Conservation (phyloP, 2,329 filamentous ascomycete species). For the Clonostachys byssicola region DNA sequence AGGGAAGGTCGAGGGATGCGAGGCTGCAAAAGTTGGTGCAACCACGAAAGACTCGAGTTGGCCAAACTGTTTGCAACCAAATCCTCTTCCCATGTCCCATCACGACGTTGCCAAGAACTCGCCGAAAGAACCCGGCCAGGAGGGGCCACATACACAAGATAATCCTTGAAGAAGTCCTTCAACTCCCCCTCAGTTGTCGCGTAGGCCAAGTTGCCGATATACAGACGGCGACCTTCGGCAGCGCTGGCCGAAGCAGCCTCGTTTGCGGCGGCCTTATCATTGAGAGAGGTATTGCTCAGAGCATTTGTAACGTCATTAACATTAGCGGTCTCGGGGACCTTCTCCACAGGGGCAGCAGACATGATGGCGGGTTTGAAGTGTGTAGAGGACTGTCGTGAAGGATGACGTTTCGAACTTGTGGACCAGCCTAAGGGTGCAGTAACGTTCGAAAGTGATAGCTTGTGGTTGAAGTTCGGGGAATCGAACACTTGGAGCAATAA, state of each 20-base stretch:
- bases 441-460: conserved; percentile 34
- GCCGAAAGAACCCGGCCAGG: background rate
- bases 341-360: conserved; percentile 74
- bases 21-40: background rate
- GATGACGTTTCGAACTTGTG: conserved; percentile 33
- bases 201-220: conserved; percentile 99
- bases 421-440: conserved; percentile 11
- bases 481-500: conserved; percentile 72
- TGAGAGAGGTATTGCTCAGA: conserved; percentile 70
- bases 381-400: conserved; percentile 29
- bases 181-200: conserved; percentile 99
- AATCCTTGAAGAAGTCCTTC: conserved; percentile 99
- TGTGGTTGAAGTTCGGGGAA: conserved; percentile 27
- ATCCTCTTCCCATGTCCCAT: too few species aligned
- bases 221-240: conserved; percentile 97
- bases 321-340: conserved; percentile 55
- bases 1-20: background rate
- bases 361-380: conserved; percentile 59
- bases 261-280: conserved; percentile 61
- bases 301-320: conserved; percentile 74
- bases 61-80: too few species aligned
- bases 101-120: background rate
- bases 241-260: conserved; percentile 95
- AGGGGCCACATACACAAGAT: conserved; percentile 81
- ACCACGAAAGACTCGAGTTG: too few species aligned